Evolutionary conservation across 208 protist genomes (phyloP).

Genomic region (Endotrypanum monterogeii): DNA sequence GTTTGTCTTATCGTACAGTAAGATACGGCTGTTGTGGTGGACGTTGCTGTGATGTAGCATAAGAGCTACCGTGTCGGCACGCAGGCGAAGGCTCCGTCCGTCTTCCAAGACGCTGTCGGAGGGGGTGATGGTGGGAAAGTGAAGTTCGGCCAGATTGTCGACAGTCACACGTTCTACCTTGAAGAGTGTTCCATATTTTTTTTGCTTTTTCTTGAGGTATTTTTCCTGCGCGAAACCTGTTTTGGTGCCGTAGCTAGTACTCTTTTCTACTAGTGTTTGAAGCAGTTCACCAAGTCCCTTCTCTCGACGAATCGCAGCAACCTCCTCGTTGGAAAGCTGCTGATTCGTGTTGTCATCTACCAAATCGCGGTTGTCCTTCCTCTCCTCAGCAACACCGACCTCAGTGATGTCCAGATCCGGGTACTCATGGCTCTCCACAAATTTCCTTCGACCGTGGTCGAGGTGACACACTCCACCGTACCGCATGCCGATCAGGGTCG

Average conservation of each 20-base stretch:
- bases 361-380: constrained; percentile 83
- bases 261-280: constrained; percentile 80
- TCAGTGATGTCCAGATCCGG: constrained; percentile 88
- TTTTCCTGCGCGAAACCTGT: constrained; percentile 92
- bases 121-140: constrained; percentile 83
- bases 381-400: constrained; percentile 31
- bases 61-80: constrained; percentile 85
- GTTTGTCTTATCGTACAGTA: constrained; percentile 84
- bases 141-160: constrained; percentile 76
- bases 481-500: constrained; percentile 78
- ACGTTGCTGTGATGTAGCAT: constrained; percentile 89
- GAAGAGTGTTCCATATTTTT: constrained; percentile 87
- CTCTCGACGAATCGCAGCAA: constrained; percentile 71
- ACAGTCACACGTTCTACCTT: constrained; percentile 78
- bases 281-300: constrained; percentile 80
- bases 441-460: constrained; percentile 50
- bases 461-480: constrained; percentile 79
- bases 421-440: constrained; percentile 74
- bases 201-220: constrained; percentile 92
- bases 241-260: constrained; percentile 84
- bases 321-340: constrained; percentile 75
- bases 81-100: constrained; percentile 58
- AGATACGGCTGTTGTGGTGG: constrained; percentile 67
- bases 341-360: constrained; percentile 84
- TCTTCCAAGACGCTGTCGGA: constrained; percentile 73